Conservation (phyloP, 345 rosid species). For the Lepidium aucheri region DNA sequence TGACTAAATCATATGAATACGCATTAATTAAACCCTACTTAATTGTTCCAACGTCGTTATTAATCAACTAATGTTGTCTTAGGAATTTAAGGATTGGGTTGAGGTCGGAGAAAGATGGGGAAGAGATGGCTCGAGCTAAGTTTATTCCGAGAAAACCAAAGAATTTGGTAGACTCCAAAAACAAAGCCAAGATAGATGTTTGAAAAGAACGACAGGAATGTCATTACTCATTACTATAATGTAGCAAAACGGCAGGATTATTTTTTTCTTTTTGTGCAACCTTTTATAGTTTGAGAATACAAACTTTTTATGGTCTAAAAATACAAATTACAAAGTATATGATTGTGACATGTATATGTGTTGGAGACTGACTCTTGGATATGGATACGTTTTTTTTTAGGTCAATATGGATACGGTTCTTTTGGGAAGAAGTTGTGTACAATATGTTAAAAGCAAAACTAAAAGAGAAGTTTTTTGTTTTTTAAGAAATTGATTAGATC, state of each 20-base stretch:
- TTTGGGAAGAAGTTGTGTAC: too few relatives aligned
- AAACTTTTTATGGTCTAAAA: too few relatives aligned
- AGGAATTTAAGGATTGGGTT: background rate
- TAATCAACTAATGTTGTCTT: background rate
- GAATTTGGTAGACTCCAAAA: background rate
- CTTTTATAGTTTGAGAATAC: background rate
- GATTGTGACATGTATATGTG: background rate
- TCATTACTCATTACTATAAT: background rate
- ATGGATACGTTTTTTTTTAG: background rate
- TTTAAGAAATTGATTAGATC: too few relatives aligned
- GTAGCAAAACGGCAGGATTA: background rate
- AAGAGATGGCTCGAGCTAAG: background rate
- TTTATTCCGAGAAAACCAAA: background rate
- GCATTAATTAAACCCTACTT: too few relatives aligned
- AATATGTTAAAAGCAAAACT: too few relatives aligned
- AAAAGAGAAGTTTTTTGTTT: too few relatives aligned
- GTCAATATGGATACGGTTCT: background rate
- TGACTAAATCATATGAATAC: background rate
- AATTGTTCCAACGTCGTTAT: background rate
- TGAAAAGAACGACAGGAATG: background rate
- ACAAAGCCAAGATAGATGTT: background rate
- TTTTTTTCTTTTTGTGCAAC: background rate
- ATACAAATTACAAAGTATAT: background rate
- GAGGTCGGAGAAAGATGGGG: background rate
- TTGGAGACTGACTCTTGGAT: background rate